Conservation (phyloP, 2,329 filamentous ascomycete species). For the Epichloe bromicola region DNA sequence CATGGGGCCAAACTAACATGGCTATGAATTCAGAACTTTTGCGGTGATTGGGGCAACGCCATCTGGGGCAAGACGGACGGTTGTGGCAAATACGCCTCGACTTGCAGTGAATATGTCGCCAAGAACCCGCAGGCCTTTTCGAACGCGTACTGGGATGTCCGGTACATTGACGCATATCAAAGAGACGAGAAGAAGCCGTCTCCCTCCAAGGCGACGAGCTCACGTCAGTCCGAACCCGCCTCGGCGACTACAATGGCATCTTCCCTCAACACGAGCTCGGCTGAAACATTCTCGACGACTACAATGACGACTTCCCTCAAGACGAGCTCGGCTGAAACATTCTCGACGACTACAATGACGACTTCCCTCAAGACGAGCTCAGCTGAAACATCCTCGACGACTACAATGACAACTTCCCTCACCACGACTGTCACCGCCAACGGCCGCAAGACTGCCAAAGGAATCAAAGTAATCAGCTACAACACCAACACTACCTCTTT, state of each 20-base stretch:
- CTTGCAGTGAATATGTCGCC: constrained; percentile 34
- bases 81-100: constrained; percentile 27
- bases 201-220: background rate
- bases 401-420: constrained; percentile 6
- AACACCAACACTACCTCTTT: background rate
- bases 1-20: background rate
- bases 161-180: constrained; percentile 37
- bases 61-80: constrained; percentile 27
- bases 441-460: constrained; percentile 6
- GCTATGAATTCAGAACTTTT: constrained; percentile 44
- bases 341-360: background rate
- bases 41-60: constrained; percentile 57
- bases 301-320: background rate
- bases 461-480: background rate
- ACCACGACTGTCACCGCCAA: constrained; percentile 16
- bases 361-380: background rate
- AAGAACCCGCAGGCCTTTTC: constrained; percentile 29
- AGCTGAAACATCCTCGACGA: background rate
- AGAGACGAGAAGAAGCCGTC: constrained; percentile 3
- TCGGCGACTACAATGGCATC: background rate
- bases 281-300: background rate
- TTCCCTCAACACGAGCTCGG: background rate
- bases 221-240: background rate
- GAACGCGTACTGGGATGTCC: constrained; percentile 39
- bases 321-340: background rate